phyloP scores from a whole-genome alignment of 2,329 filamentous ascomycete genomes.

The Cladophialophora carrionii region DNA sequence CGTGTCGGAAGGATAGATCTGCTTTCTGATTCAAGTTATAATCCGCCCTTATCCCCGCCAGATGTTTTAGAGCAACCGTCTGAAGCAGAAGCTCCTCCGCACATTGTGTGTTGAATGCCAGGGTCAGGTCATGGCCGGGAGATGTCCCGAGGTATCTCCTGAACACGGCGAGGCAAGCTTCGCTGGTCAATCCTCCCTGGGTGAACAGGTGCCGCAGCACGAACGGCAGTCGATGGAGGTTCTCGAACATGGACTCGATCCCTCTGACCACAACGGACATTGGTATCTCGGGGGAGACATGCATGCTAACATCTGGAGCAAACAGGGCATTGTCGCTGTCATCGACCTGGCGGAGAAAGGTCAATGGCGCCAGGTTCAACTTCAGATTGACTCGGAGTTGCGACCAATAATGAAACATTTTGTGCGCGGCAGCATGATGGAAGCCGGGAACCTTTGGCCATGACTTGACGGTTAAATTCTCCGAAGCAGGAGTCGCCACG shows the following conservation, averaged over 20 bases:
- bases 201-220: constrained; percentile 18
- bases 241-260: constrained; percentile 20
- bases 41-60: not conserved
- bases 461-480: not conserved
- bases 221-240: constrained; percentile 11
- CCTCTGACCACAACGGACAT: not conserved
- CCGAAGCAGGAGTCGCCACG: not conserved
- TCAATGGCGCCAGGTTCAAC: constrained; percentile 16
- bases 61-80: constrained; percentile 16
- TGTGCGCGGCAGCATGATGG: constrained; percentile 24
- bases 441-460: constrained; percentile 19
- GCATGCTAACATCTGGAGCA: not conserved
- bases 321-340: constrained; percentile 15
- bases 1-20: constrained; percentile 17
- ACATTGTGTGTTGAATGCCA: constrained; percentile 10
- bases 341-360: constrained; percentile 16
- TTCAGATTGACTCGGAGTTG: constrained; percentile 15
- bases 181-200: constrained; percentile 13
- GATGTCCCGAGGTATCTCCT: not conserved
- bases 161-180: constrained; percentile 11
- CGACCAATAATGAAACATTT: constrained; percentile 25
- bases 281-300: constrained; percentile 5
- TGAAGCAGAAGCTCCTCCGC: constrained; percentile 19
- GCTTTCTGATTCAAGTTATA: constrained; percentile 7
- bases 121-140: constrained; percentile 2